Evolutionary conservation across 2,329 filamentous ascomycete genomes (phyloP), one percentile per base, ranked within the genome.

Genomic region (Cryphonectria carpinicola): DNA sequence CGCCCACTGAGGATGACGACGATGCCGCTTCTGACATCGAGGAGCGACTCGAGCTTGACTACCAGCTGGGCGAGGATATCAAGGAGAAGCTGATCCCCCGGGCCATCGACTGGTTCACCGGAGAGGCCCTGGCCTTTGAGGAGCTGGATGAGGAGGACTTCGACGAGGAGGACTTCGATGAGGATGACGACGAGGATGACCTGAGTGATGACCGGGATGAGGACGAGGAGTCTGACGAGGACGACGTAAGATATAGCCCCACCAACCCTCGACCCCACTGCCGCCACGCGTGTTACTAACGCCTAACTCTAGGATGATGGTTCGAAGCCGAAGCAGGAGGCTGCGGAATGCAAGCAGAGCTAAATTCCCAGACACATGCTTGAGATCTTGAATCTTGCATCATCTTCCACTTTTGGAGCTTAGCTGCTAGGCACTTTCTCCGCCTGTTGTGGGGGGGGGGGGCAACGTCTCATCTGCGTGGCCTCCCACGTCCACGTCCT

Each of bases 21-120:
- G 92, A 95, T 75, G 90, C 92, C 72, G 90, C 92, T 69, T 92
- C 91, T 66, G 96, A 99, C 80, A 97, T 99, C 67, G 96, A 99
- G 86, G 95, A 97, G 84, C 95, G 96, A 74, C 89, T 99, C 70
- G 96, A 99, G 86, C 91, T 99, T 67, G 96, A 99, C 84, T 99
- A 98, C 83, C 95, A 98, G 84, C 90, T 99, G 61, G 96, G 96
- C 75, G 96, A 99, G 86, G 96, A 99, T 80, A 98, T 99, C 85
- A 99, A 99, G 87, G 96, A 99, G 89, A 99, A 99, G 87, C 89
- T 99, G 75, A 99, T 99, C 76, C 96, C 96, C 74, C 94, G 95
- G 76, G 96, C 97, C 70, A 96, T 99, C 78, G 96, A 99, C 84
- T 99, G 96, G 96, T 99, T 99, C 82, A 99, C 96, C 67, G 96